phyloP scores from a whole-genome alignment of 2,329 filamentous ascomycete species.

The Exserohilum turcica region DNA sequence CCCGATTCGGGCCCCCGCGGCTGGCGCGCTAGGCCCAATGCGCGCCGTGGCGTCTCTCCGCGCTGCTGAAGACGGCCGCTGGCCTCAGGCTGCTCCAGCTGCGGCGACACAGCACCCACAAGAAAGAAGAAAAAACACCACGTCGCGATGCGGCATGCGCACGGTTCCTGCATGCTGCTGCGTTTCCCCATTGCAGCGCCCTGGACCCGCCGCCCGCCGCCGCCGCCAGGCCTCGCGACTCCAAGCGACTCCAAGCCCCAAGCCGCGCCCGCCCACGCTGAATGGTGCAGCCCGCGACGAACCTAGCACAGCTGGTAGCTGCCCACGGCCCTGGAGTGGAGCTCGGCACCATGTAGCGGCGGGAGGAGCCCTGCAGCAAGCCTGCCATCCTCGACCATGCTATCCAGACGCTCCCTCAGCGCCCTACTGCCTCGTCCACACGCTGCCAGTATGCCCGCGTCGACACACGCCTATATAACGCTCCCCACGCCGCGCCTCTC shows the following conservation, averaged over 20 bases:
- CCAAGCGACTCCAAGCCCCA: too few species aligned
- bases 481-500: slow-evolving; percentile 38
- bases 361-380: slow-evolving; percentile 44
- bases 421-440: slow-evolving; percentile 19
- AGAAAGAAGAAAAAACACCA: slow-evolving; percentile 37
- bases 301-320: slow-evolving; percentile 45
- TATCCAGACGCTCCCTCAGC: slow-evolving; percentile 34
- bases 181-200: slow-evolving; percentile 19
- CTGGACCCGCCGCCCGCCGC: too few species aligned
- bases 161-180: slow-evolving; percentile 31
- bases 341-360: slow-evolving; percentile 45
- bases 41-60: slow-evolving; percentile 32
- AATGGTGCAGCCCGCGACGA: slow-evolving; percentile 32
- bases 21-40: slow-evolving; percentile 25
- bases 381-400: slow-evolving; percentile 17
- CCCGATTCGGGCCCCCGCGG: slow-evolving; percentile 29
- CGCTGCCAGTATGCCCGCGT: slow-evolving; percentile 33
- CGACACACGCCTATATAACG: slow-evolving; percentile 42
- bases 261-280: slow-evolving; percentile 44
- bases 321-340: slow-evolving; percentile 44
- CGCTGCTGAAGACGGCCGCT: slow-evolving; percentile 39
- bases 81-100: slow-evolving; percentile 40
- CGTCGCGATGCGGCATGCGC: slow-evolving; percentile 24
- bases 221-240: too few species aligned
- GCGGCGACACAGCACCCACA: slow-evolving; percentile 32